phyloP scores from a whole-genome alignment of 352 stramenopile species.

The Phytopythium litorale region DNA sequence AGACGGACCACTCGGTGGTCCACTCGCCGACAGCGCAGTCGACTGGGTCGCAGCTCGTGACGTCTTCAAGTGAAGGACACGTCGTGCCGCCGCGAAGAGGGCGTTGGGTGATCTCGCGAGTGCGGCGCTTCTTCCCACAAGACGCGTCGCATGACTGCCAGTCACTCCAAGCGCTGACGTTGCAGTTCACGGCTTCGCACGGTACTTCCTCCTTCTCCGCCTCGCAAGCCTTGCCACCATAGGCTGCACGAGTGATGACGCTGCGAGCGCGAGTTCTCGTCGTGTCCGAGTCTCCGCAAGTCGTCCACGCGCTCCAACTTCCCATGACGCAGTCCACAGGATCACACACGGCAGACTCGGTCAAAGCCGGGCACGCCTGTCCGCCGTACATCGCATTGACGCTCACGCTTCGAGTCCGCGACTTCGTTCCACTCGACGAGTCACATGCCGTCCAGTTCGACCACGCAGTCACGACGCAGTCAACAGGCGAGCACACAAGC shows the following conservation, averaged over 20 bases:
- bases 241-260: conserved; percentile 25
- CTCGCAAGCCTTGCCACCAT: conserved; percentile 29
- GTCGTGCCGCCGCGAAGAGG: conserved; percentile 26
- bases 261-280: conserved; percentile 27
- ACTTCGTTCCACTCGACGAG: conserved; percentile 30
- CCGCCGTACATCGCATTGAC: conserved; percentile 34
- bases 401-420: conserved; percentile 18
- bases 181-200: conserved; percentile 47
- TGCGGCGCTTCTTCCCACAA: conserved; percentile 38
- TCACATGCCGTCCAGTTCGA: conserved; percentile 31
- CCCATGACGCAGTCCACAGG: conserved; percentile 43
- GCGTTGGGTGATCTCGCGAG: conserved; percentile 22
- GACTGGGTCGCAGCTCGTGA: conserved; percentile 33
- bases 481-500: conserved; percentile 39
- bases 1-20: conserved; percentile 25
- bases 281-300: conserved; percentile 21
- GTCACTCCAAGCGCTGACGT: conserved; percentile 30
- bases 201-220: conserved; percentile 27
- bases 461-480: conserved; percentile 42
- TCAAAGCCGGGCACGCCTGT: conserved; percentile 18
- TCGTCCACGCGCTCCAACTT: conserved; percentile 26
- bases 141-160: conserved; percentile 39
- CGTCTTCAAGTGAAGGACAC: conserved; percentile 32
- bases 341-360: conserved; percentile 30
- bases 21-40: conserved; percentile 38